Base-by-base conservation (phyloP, 1,284 basidiomycete species). In the Pseudozyma thailandica region DNA sequence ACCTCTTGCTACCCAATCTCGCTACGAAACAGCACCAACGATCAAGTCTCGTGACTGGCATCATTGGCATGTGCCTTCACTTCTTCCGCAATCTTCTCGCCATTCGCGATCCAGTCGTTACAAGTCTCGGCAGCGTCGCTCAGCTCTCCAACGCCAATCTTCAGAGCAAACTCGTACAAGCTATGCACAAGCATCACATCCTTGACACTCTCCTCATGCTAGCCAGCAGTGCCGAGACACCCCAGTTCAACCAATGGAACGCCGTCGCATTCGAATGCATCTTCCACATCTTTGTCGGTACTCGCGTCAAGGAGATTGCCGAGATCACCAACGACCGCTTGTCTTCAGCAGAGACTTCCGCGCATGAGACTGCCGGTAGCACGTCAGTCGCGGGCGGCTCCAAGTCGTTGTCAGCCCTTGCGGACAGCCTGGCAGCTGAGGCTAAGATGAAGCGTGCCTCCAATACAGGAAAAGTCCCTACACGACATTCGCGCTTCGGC, bases 41-140 rank as follows among this genome's bases (percentile, higher is more conserved):
- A 12, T 78, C 49, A 0, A 81, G 78, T 37, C 66, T 79, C 25
- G 79, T 80, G 49, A 61, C 61, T 1, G 80, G 78, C 27, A 73
- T 79, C 30, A 72, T 81, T 30, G 64, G 75, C 50, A 80, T 83
- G 80, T 77, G 74, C 41, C 58, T 83, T 35, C 81, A 83, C 56
- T 54, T 83, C 46, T 78, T 82, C 51, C 79, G 81, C 44, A 83
- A 83, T 49, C 55, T 83, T 33, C 65, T 81, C n/a, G 73, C 79
- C 46, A 80, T 83, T 33, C 61, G 63, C 20, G 81, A 83, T 38
- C 80, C 81, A 0, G 45, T 73, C 18, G 74, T 72, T 10, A 76
- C 75, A 18, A 71, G 74, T 45, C 59, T 75, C 21, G 61, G 62
- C 54, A 76, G 77, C 42, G 56, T 72, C 1, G 75, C 72, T 21